Evolutionary conservation across 495 filamentous ascomycete species (phyloP), one percentile per base, ranked within the genome.

Genomic region (Mycothermus thermophilus): DNA sequence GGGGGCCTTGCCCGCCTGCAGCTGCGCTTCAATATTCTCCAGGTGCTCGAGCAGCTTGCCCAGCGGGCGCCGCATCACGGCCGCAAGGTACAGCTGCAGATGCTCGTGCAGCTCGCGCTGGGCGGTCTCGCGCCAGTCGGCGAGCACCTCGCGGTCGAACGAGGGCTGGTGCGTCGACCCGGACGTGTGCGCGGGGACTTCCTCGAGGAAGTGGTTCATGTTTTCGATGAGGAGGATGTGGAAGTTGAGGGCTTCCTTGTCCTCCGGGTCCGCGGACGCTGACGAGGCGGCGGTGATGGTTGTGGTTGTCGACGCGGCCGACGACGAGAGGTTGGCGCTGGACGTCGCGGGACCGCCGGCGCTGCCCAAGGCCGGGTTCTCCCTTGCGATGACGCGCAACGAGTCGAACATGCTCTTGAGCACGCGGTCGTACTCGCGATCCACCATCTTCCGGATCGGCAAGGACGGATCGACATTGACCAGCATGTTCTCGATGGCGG

Each of bases 171-270:
- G 6, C 6, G 6, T 25, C 22, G 6, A 6, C 6, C 6, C 6
- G 11, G 22, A 25, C 6, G 22, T 25, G n/a, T n/a, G n/a, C n/a
- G n/a, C n/a, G n/a, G n/a, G 80, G 8, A 93, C 77, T 52, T 95
- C 88, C 46, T 95, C 86, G 8, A 87, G 63, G 55, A 88, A 94
- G 53, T 94, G 86, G 52, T 94, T 90, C 88, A 95, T 94, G 52
- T 96, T 96, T 55, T 96, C 88, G 40, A 96, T 95, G 21, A 96
- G 71, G 31, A 94, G 71, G 47, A 96, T 93, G 53, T 95, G 86
- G 59, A 93, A 93, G 53, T 96, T 95, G 14, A 96, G 68, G 11
- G 81, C 77, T 51, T 93, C 88, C 56, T 96, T 96, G 52, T 96
- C 88, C 47, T 96, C 88, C n/a, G 63, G 72, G 40, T 71, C 68